Evolutionary conservation across 1,139 yeast species (phyloP), one percentile per base, ranked within the genome.

Genomic region (Geotrichum klebahnii): DNA sequence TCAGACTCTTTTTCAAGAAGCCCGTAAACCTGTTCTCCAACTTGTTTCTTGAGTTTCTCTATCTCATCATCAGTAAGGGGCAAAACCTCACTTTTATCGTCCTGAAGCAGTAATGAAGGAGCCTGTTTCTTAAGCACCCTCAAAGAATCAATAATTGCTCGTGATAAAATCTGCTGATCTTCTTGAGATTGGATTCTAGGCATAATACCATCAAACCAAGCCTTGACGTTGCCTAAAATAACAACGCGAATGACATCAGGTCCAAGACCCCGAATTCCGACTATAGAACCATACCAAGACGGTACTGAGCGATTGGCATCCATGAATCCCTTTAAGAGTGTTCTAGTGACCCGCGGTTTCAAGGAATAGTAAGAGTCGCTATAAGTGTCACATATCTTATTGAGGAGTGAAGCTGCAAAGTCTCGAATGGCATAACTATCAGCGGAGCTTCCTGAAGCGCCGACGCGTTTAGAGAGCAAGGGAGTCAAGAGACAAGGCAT

Each of bases 401-500:
- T 83, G 38, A 94, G 73, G 55, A 94, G 73, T 35, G 90, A 80
- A 0, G 96, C 90, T 1, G 97, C 92, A 65, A 87, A 83, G 61
- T 86, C 96, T 56, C 99, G 78, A 5, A 92, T 81, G 1, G 63
- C 70, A 55, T 64, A 67, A 45, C 66, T 67, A 39, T 73, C 75
- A 49, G 69, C 68, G 22, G 70, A 61, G 2, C 55, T 52, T 9
- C 34, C 34, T 2, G 69, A 61, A 37, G 57, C 78, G 0, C 97
- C 97, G n/a, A 92, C 79, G 56, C 87, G 79, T 63, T 89, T 90
- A 1, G 97, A 97, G 53, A 94, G 75, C 47, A 94, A 74, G 29
- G 94, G 75, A 0, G 99, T 94, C 58, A 94, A 74, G 33, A 92
- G 83, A 57, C 97, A 87, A 20, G 99, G 98, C 88, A 92, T 88